Evolutionary conservation across 2,329 filamentous ascomycete genomes (phyloP).

Genomic region (Fusarium irregulare): DNA sequence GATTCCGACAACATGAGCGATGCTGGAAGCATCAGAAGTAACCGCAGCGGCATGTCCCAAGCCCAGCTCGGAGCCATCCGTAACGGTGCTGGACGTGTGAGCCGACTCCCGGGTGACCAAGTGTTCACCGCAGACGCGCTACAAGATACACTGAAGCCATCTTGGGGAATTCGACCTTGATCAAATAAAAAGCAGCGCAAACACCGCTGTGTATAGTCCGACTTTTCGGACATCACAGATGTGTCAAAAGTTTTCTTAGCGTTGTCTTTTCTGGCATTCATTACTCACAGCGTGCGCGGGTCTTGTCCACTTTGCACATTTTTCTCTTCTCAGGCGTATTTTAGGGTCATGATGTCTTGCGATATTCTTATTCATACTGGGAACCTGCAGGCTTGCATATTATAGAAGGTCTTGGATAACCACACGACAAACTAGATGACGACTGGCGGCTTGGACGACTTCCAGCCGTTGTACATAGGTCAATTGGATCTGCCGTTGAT

Average conservation of each 20-base stretch:
- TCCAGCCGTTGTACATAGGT: slow-evolving; percentile 47
- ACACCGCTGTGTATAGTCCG: slow-evolving; percentile 6
- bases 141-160: slow-evolving; percentile 68
- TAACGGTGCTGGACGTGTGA: slow-evolving; percentile 85
- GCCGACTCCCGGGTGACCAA: slow-evolving; percentile 81
- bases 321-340: slow-evolving; percentile 46
- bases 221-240: slow-evolving; percentile 6
- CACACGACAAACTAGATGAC: slow-evolving; percentile 46
- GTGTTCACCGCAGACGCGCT: slow-evolving; percentile 82
- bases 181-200: slow-evolving; percentile 25
- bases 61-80: slow-evolving; percentile 78
- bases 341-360: slow-evolving; percentile 49
- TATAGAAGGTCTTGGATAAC: slow-evolving; percentile 51
- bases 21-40: slow-evolving; percentile 73
- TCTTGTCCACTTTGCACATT: slow-evolving; percentile 43
- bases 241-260: slow-evolving; percentile 24
- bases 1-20: slow-evolving; percentile 71
- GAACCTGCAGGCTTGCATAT: slow-evolving; percentile 50
- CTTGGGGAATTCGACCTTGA: slow-evolving; percentile 66
- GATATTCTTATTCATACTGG: slow-evolving; percentile 44
- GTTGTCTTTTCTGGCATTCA: slow-evolving; percentile 44
- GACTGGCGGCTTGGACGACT: slow-evolving; percentile 41
- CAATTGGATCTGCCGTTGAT: slow-evolving; percentile 44
- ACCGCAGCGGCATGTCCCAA: slow-evolving; percentile 78
- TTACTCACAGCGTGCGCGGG: slow-evolving; percentile 46